Percentiles rank a stretch among this genome's conserved stretches.
These are phyloP conservation scores for Abelmoschus esculentus DNA, from an alignment of 345 rosid species.

Conservation along the genomic window DNA sequence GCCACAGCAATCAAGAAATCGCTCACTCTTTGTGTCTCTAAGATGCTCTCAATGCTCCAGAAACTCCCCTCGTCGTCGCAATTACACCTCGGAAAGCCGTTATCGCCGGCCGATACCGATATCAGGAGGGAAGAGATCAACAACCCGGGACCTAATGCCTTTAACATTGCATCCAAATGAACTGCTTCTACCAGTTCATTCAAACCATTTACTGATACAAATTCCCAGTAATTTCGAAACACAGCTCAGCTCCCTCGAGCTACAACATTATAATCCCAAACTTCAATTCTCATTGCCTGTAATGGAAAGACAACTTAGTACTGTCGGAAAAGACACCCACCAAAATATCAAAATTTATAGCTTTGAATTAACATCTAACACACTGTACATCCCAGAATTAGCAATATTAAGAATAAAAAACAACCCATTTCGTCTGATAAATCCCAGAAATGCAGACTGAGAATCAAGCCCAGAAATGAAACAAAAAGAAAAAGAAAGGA, in stretches of 20 bases:
- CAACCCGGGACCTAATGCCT: slow-evolving; percentile 46
- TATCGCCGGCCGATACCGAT: slow-evolving; percentile 28
- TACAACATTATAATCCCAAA: slow-evolving; percentile 5
- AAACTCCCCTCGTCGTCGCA: slow-evolving; percentile 85
- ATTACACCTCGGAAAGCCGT: slow-evolving; percentile 55
- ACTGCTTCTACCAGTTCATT: slow-evolving; percentile 18
- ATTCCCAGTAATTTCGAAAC: no score
- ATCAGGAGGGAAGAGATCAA: slow-evolving; percentile 37
- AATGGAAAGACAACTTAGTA: not conserved
- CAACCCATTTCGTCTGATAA: not conserved
- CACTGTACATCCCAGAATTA: not conserved
- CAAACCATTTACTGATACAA: slow-evolving; percentile 30
- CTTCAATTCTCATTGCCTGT: slow-evolving; percentile 20
- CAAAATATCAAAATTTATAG: not conserved
- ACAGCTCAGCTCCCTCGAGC: slow-evolving; percentile 8
- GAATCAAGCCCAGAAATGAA: not conserved
- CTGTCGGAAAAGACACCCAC: not conserved
- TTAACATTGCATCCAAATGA: slow-evolving; percentile 51
- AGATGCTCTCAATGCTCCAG: slow-evolving; percentile 72
- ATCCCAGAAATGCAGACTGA: slow-evolving; percentile 12
- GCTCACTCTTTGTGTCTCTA: slow-evolving; percentile 72
- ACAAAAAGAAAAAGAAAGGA: not conserved
- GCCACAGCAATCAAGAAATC: slow-evolving; percentile 97
- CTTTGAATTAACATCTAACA: slow-evolving; percentile 23
- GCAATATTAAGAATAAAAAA: not conserved